A percentile compares a stretch with the other conserved stretches of the same genome.
phyloP scores from a whole-genome alignment of 306 rosid genomes.

The Pyrus pyrifolia region DNA sequence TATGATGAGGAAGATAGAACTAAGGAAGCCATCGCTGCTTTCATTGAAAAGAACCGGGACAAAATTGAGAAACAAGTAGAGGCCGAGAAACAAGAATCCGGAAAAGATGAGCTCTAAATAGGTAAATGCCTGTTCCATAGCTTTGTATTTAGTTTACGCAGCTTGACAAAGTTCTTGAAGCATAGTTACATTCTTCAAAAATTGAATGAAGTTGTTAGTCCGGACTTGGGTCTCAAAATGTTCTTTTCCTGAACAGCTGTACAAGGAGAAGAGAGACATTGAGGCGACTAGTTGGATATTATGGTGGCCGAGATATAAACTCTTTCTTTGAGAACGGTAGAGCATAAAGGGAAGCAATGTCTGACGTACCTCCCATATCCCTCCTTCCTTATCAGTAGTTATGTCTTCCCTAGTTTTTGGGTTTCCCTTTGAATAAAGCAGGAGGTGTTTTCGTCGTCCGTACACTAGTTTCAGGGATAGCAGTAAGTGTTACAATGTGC shows the following conservation, averaged over 20 bases:
- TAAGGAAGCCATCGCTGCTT: constrained; percentile 65
- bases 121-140: constrained; percentile 21
- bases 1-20: constrained; percentile 54
- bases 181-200: not conserved
- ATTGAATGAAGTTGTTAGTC: too few species aligned
- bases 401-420: not conserved
- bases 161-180: not conserved
- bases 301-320: not conserved
- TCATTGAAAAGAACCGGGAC: constrained; percentile 70
- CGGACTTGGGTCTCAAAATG: not conserved
- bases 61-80: constrained; percentile 15
- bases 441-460: constrained; percentile 26
- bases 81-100: constrained; percentile 31
- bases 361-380: constrained; percentile 8
- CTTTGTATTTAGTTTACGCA: not conserved
- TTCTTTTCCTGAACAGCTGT: not conserved
- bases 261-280: not conserved
- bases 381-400: not conserved
- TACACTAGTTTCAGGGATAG: constrained; percentile 8
- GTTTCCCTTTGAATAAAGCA: constrained; percentile 31
- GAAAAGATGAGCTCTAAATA: constrained; percentile 76
- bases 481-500: constrained; percentile 20
- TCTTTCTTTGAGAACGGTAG: not conserved
- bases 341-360: constrained; percentile 18
- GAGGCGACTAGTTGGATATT: constrained; percentile 2